Evolutionary conservation across 305 asterid genomes (phyloP).

Genomic region (Fraxinus dipetala): DNA sequence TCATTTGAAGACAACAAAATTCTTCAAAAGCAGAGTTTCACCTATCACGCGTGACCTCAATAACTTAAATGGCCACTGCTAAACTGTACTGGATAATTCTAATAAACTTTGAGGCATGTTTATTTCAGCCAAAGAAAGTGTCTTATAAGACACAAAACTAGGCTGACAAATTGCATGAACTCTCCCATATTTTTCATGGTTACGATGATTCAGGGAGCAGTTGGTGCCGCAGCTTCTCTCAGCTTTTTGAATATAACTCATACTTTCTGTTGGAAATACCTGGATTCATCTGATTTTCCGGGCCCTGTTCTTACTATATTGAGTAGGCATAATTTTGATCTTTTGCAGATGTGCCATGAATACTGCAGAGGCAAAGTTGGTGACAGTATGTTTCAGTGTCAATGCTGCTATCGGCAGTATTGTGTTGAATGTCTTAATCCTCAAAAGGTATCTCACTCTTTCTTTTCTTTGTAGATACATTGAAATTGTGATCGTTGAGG

Average conservation of each 20-base stretch:
- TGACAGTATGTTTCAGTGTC: constrained; percentile 20
- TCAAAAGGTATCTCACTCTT: constrained; percentile 19
- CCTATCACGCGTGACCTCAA: background rate
- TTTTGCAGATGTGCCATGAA: constrained; percentile 27
- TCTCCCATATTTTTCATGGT: background rate
- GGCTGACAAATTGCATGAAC: background rate
- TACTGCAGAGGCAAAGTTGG: constrained; percentile 15
- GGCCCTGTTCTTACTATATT: background rate
- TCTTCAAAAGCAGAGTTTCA: background rate
- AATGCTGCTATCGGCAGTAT: constrained; percentile 15
- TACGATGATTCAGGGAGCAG: background rate
- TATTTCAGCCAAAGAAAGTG: background rate
- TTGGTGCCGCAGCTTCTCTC: background rate
- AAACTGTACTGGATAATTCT: background rate
- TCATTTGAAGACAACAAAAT: background rate
- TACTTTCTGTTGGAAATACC: background rate
- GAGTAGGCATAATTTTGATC: constrained; percentile 3
- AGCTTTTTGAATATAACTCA: background rate
- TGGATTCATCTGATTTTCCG: background rate
- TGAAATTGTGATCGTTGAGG: background rate
- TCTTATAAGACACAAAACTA: background rate
- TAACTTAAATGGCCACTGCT: background rate
- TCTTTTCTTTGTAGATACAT: background rate
- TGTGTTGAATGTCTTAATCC: constrained; percentile 8
- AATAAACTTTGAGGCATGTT: background rate